phyloP scores from a whole-genome alignment of 2,329 filamentous ascomycete species.

The Ophiobolus disseminans region DNA sequence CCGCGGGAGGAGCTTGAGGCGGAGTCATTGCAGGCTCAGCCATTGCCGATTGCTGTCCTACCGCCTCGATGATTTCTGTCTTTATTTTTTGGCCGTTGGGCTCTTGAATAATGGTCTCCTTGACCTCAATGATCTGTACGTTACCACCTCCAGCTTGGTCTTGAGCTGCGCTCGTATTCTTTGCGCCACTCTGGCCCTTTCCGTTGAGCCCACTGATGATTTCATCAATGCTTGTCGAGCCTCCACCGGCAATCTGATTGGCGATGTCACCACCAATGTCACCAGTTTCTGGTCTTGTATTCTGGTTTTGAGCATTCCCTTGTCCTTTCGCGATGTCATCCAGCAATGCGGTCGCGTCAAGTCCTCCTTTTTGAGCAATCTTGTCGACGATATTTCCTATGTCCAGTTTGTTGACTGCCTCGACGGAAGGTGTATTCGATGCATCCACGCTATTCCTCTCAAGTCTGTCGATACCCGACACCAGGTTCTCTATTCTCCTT shows the following conservation, averaged over 20 bases:
- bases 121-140: constrained; percentile 9
- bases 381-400: constrained; percentile 14
- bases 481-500: constrained; percentile 33
- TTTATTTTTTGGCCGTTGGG: constrained; percentile 12
- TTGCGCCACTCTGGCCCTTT: constrained; percentile 13
- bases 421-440: no score
- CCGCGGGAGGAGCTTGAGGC: constrained; percentile 3
- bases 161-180: constrained; percentile 15
- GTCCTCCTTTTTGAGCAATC: constrained; percentile 20
- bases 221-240: constrained; percentile 12
- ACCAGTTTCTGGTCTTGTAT: constrained; percentile 12
- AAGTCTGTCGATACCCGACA: constrained; percentile 30
- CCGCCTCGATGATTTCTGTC: constrained; percentile 12
- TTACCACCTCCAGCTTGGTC: constrained; percentile 11
- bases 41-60: constrained; percentile 11
- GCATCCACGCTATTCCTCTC: constrained; percentile 18
- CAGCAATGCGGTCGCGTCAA: constrained; percentile 29
- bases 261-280: constrained; percentile 22
- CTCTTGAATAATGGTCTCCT: constrained; percentile 13
- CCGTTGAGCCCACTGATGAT: constrained; percentile 19
- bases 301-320: constrained; percentile 9
- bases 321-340: constrained; percentile 21
- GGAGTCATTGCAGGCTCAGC: constrained; percentile 8
- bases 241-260: constrained; percentile 29
- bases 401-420: no score